These are phyloP conservation scores for Akanthomyces uredinophilus DNA, from an alignment of 2,329 filamentous ascomycete genomes.

Conservation along the genomic window DNA sequence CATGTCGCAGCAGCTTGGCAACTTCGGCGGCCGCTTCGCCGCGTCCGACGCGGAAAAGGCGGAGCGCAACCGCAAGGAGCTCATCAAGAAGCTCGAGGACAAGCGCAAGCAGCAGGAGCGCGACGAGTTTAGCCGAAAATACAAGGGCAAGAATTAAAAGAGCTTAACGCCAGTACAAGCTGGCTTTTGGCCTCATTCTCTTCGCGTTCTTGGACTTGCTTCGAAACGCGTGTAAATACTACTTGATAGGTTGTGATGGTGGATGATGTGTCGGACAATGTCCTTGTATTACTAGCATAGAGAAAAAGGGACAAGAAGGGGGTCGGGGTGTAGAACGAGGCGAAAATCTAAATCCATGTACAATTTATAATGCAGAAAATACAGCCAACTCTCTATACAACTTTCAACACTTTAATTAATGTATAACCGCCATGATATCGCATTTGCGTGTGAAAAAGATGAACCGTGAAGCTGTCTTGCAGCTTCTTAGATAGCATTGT, in stretches of 20 bases:
- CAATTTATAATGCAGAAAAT: background rate
- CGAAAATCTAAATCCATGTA: background rate
- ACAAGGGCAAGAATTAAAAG: slow-evolving; percentile 24
- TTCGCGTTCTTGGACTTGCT: background rate
- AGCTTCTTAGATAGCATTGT: too few species aligned
- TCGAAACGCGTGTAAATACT: slow-evolving; percentile 5
- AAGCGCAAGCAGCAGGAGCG: slow-evolving; percentile 32
- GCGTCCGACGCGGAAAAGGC: slow-evolving; percentile 30
- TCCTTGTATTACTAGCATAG: slow-evolving; percentile 9
- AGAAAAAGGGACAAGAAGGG: background rate
- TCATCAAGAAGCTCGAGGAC: slow-evolving; percentile 31
- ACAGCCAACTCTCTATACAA: background rate
- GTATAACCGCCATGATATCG: too few species aligned
- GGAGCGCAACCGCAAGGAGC: slow-evolving; percentile 30
- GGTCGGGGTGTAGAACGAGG: background rate
- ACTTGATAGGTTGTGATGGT: background rate
- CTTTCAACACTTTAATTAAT: too few species aligned
- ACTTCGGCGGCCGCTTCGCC: slow-evolving; percentile 30
- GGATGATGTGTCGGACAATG: background rate
- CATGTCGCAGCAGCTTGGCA: slow-evolving; percentile 29
- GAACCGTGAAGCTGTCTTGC: too few species aligned
- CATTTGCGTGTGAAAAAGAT: too few species aligned
- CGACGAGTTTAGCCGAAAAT: slow-evolving; percentile 37
- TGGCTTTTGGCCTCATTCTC: too few species aligned
- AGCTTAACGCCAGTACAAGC: background rate